These are phyloP conservation scores for Coemansia sp. DNA, from an alignment of 192 early-diverging fungal genomes.

Conservation along the genomic window DNA sequence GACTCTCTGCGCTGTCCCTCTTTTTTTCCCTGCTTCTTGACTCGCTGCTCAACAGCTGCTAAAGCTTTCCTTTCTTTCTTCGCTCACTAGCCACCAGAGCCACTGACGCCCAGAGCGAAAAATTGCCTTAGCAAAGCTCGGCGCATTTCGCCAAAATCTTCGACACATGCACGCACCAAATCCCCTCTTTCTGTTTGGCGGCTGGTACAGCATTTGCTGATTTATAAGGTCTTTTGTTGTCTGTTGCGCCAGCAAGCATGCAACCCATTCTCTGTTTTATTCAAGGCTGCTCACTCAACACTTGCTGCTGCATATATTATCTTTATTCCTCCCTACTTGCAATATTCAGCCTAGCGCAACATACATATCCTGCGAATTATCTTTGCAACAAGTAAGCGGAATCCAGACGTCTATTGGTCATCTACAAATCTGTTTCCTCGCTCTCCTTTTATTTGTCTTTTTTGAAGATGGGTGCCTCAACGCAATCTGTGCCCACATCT, in stretches of 20 bases:
- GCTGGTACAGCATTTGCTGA: neutral
- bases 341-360: neutral
- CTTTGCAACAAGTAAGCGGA: neutral
- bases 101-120: neutral
- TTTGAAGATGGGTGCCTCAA: neutral
- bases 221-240: slow-evolving; percentile 1
- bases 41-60: neutral
- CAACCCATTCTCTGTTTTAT: neutral
- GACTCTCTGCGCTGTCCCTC: slow-evolving; percentile 8
- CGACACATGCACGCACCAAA: neutral
- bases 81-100: slow-evolving; percentile 3
- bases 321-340: neutral
- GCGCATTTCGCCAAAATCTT: neutral
- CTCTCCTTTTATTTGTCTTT: neutral
- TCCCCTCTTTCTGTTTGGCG: neutral
- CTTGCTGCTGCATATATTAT: neutral
- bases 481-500: neutral
- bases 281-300: neutral
- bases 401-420: neutral
- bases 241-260: neutral
- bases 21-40: slow-evolving; percentile 5
- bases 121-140: neutral
- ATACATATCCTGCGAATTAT: neutral
- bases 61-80: neutral
- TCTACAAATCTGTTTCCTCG: neutral